Evolutionary conservation across 495 filamentous ascomycete species (phyloP).

Genomic region (Copromyces sp.): DNA sequence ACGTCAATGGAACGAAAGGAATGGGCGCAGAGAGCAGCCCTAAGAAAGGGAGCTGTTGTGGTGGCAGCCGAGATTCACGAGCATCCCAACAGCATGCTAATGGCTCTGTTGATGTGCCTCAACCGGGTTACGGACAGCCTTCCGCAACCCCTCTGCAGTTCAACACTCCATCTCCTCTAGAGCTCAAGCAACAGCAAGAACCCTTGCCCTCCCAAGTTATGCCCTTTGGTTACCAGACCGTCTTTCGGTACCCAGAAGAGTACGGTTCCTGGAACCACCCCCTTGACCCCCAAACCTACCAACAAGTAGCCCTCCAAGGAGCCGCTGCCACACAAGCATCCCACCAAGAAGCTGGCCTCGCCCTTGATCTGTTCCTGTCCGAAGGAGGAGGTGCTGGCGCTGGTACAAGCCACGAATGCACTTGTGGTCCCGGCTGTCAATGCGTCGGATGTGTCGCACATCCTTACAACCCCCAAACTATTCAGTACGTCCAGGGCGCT

Average conservation of each 20-base stretch:
- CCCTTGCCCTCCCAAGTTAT: neutral
- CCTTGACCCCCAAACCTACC: constrained; percentile 28
- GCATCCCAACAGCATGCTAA: neutral
- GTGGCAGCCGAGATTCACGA: neutral
- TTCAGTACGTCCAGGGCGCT: constrained; percentile 43
- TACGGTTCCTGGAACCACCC: constrained; percentile 36
- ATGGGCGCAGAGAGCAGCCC: neutral
- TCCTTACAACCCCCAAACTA: constrained; percentile 64
- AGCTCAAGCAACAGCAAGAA: constrained; percentile 8
- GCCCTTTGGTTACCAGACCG: constrained; percentile 9
- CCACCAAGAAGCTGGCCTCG: neutral
- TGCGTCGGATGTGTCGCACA: constrained; percentile 62
- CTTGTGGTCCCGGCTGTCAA: constrained; percentile 56
- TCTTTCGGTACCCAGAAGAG: constrained; percentile 30
- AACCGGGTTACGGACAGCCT: constrained; percentile 4
- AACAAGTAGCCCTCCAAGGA: constrained; percentile 16
- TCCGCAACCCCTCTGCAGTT: constrained; percentile 10
- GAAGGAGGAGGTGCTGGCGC: constrained; percentile 6
- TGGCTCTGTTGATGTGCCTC: constrained; percentile 4
- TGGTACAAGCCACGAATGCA: constrained; percentile 42
- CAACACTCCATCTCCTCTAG: constrained; percentile 2
- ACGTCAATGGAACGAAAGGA: neutral
- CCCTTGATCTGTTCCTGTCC: neutral
- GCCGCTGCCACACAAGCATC: neutral
- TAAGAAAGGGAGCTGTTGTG: constrained; percentile 3